These are phyloP conservation scores for Russula compacta DNA, from an alignment of 768 basidiomycete genomes.

Conservation along the genomic window DNA sequence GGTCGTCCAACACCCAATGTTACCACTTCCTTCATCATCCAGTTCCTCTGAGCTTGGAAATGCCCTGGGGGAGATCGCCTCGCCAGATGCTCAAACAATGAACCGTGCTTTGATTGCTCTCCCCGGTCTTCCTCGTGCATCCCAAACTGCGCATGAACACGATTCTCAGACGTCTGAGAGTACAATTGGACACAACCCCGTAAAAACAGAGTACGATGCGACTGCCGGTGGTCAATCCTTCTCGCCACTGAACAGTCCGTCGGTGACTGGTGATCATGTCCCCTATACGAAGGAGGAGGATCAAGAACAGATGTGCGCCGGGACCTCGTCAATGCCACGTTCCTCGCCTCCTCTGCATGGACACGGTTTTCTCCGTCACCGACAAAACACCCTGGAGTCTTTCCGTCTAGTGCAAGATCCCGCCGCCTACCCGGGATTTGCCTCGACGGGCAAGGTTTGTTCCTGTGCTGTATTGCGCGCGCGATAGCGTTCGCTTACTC, in stretches of 20 bases:
- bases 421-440: conserved; percentile 10
- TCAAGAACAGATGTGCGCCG: neutral
- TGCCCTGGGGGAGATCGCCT: conserved; percentile 9
- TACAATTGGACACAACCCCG: neutral
- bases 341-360: neutral
- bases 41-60: conserved; percentile 16
- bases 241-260: neutral
- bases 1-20: neutral
- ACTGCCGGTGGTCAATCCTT: neutral
- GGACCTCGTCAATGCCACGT: conserved; percentile 1
- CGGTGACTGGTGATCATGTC: neutral
- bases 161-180: neutral
- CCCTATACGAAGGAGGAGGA: conserved; percentile 7
- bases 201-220: conserved; percentile 7
- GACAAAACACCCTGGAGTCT: neutral
- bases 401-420: conserved; percentile 14
- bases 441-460: conserved; percentile 9
- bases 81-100: neutral
- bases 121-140: neutral
- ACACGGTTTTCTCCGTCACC: conserved; percentile 3
- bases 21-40: neutral
- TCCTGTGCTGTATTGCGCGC: neutral
- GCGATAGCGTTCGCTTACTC: neutral
- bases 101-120: neutral
- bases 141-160: neutral